Percentiles rank a stretch among this genome's conserved stretches.
phyloP scores from a whole-genome alignment of 305 asterid species.

The Rubia peregrina region DNA sequence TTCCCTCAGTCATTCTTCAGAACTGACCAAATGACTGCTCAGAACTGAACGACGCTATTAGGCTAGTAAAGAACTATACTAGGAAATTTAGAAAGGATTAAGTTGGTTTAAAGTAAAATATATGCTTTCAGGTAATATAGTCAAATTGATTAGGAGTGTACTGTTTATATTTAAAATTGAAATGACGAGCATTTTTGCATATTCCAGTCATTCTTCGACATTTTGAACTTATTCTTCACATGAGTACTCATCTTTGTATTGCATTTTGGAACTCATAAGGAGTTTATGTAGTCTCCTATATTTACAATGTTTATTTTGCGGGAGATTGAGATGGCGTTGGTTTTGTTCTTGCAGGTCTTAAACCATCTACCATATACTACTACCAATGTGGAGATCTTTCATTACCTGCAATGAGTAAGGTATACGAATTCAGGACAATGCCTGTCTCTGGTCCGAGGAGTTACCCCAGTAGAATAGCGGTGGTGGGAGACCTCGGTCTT shows the following conservation, averaged over 20 bases:
- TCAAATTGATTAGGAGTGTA: not conserved
- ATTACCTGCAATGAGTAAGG: constrained; percentile 55
- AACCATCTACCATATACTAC: constrained; percentile 52
- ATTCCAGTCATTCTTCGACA: not conserved
- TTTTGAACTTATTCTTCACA: not conserved
- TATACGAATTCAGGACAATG: constrained; percentile 72
- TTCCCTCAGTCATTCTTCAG: too few relatives aligned
- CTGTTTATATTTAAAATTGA: not conserved
- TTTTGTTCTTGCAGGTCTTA: constrained; percentile 40
- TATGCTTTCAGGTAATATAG: not conserved
- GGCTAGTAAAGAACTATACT: not conserved
- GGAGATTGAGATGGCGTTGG: constrained; percentile 1
- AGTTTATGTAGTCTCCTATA: too few relatives aligned
- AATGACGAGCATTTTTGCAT: not conserved
- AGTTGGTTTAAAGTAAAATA: not conserved
- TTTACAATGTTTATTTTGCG: not conserved
- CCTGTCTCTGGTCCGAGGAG: constrained; percentile 54
- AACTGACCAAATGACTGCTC: too few relatives aligned
- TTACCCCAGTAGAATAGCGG: constrained; percentile 64
- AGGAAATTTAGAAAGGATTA: not conserved
- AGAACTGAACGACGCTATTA: too few relatives aligned
- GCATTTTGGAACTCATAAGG: not conserved
- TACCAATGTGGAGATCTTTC: constrained; percentile 88
- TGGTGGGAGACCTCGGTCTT: constrained; percentile 87
- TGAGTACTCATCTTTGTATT: not conserved